These are phyloP conservation scores for Eutrema yunnanense DNA, from an alignment of 345 rosid species.

Conservation along the genomic window DNA sequence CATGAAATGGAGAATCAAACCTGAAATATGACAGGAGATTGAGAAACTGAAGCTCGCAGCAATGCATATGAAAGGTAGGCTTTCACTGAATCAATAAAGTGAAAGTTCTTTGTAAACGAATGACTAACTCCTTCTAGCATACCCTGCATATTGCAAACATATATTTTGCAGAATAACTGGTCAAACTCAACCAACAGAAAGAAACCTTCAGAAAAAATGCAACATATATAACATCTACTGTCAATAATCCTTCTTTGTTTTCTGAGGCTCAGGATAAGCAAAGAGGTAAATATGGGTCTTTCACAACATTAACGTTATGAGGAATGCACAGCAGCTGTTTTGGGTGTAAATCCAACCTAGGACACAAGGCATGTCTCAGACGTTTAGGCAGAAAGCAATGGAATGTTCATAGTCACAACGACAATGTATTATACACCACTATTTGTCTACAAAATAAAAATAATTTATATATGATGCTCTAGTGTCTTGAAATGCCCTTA, in stretches of 20 bases:
- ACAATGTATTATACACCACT: not conserved
- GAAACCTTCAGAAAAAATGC: not conserved
- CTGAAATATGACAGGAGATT: slow-evolving; percentile 88
- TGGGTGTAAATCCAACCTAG: slow-evolving; percentile 5
- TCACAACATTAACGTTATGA: slow-evolving; percentile 2
- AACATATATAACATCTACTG: not conserved
- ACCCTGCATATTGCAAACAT: slow-evolving; percentile 53
- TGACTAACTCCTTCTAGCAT: slow-evolving; percentile 90
- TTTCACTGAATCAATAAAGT: slow-evolving; percentile 97
- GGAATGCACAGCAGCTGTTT: not conserved
- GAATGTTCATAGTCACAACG: not conserved
- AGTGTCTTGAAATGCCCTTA: slow-evolving; percentile 4
- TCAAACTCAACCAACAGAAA: slow-evolving; percentile 17
- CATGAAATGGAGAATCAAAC: slow-evolving; percentile 36
- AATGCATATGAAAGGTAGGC: slow-evolving; percentile 96
- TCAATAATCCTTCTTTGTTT: not conserved
- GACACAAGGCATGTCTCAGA: not conserved
- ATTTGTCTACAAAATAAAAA: not conserved
- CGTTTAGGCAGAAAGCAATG: slow-evolving; percentile 9
- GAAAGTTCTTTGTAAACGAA: slow-evolving; percentile 88
- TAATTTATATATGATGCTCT: not conserved
- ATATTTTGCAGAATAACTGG: slow-evolving; percentile 3
- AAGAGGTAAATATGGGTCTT: not conserved
- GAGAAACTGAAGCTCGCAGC: slow-evolving; percentile 92
- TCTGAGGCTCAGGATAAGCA: not conserved